phyloP scores from a whole-genome alignment of 306 rosid genomes.

The Lagenaria siceraria region DNA sequence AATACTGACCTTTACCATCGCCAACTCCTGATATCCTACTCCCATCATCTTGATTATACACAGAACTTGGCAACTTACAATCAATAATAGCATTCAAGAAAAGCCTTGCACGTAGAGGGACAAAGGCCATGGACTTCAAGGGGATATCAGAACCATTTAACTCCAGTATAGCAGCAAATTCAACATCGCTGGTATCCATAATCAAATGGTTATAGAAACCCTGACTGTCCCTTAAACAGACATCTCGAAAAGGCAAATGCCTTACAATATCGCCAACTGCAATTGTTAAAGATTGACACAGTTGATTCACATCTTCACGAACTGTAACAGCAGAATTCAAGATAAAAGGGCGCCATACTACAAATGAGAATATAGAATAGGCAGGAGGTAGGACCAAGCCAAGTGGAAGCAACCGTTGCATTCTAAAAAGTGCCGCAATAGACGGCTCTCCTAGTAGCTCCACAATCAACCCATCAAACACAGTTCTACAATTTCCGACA shows the following conservation, averaged over 20 bases:
- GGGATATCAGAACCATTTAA: constrained; percentile 62
- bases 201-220: constrained; percentile 77
- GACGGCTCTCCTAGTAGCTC: constrained; percentile 84
- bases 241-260: constrained; percentile 86
- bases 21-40: constrained; percentile 42
- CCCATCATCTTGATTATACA: constrained; percentile 31
- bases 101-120: constrained; percentile 87
- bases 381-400: constrained; percentile 82
- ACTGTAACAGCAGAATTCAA: constrained; percentile 34
- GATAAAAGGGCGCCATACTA: constrained; percentile 64
- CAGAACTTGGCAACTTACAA: constrained; percentile 58
- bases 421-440: constrained; percentile 74
- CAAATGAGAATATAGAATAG: constrained; percentile 72
- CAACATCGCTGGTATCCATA: constrained; percentile 62
- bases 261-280: constrained; percentile 68
- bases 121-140: constrained; percentile 69
- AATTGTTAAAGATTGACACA: constrained; percentile 48
- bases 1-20: constrained; percentile 37
- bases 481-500: constrained; percentile 79
- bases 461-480: constrained; percentile 68
- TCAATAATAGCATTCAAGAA: constrained; percentile 76
- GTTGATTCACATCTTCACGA: constrained; percentile 69
- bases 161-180: constrained; percentile 71
- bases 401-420: constrained; percentile 88
- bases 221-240: constrained; percentile 75